Evolutionary conservation across 1,139 yeast species (phyloP).

Genomic region (Taphrina deformans): DNA sequence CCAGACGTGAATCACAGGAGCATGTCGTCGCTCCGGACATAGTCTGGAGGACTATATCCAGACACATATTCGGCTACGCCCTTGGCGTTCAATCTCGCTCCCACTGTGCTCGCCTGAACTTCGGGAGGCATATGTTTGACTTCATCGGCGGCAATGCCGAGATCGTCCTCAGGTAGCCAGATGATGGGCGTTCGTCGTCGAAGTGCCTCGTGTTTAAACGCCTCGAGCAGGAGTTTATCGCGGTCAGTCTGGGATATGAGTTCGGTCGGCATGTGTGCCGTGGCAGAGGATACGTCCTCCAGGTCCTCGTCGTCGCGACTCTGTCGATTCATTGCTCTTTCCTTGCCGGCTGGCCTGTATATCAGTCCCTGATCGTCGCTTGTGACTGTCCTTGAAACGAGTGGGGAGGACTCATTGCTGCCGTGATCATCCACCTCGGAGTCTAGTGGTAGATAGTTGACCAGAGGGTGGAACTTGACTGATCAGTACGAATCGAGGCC

Average conservation of each 20-base stretch:
- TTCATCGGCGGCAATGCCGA: constrained; percentile 69
- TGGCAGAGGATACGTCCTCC: background rate
- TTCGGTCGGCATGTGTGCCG: background rate
- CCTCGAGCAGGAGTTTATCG: constrained; percentile 31
- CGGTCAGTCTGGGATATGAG: background rate
- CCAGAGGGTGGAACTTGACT: constrained; percentile 10
- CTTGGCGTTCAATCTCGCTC: constrained; percentile 12
- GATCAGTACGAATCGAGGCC: background rate
- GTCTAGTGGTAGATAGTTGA: constrained; percentile 10
- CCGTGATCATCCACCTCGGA: background rate
- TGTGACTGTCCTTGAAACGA: background rate
- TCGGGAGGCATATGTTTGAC: constrained; percentile 47
- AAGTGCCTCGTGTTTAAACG: constrained; percentile 70
- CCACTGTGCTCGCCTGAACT: constrained; percentile 12
- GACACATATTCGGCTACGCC: constrained; percentile 13
- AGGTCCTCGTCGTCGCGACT: background rate
- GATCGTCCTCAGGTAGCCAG: constrained; percentile 87
- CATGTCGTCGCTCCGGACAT: constrained; percentile 22
- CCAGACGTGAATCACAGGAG: too few species aligned
- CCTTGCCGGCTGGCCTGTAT: background rate
- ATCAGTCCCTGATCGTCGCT: background rate
- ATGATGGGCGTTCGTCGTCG: constrained; percentile 65
- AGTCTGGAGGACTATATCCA: constrained; percentile 21
- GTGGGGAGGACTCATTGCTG: constrained; percentile 3
- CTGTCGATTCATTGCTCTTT: background rate